Base-by-base conservation (phyloP, 257 asterid genomes). In the Solanum sitiens region DNA sequence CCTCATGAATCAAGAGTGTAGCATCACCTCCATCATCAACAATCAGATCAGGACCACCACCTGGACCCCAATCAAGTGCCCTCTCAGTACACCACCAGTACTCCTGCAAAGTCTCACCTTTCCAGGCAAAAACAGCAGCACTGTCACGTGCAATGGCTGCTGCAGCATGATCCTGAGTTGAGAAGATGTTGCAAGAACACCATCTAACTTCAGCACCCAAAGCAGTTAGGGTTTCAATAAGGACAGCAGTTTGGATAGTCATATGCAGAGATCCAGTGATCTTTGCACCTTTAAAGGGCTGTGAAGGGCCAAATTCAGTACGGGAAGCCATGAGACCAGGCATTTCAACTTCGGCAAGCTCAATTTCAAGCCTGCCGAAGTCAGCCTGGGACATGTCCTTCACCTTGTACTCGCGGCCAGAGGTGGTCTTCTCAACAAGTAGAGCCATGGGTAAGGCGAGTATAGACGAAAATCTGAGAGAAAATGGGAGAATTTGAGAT, bases 11-110 rank as follows among this genome's bases (percentile, higher is more conserved):
- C 91, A 96, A 73, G 80, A 96, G 83, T 0, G 99, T 96, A 0
- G 97, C 94, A 84, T 96, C 99, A 4, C 98, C 99, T 4, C 99
- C 99, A 89, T 94, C 99, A 50, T 96, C 99, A 3, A 96, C 98
- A 18, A 96, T 95, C 86, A 96, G 84, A 86, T 96, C 98, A 1
- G 98, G 99, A 0, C 98, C 98, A 18, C 99, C 98, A 39, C 71
- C 95, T 40, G 96, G 93, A 4, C 99, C 99, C 99, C 98, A 96
- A 12, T 96, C 99, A 10, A 95, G 94, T 13, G 98, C 94, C 53
- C 99, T 86, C 90, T 96, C 99, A 0, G 99, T 96, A 85, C 99
- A 96, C 99, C 99, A 96, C 99, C 99, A 96, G 92, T 96, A 96
- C 87, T 96, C 99, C 91, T 79, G 85, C 30, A 96, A 82, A 10